Evolutionary conservation across 2,329 filamentous ascomycete species (phyloP).

Genomic region (Anisogramma anomala): DNA sequence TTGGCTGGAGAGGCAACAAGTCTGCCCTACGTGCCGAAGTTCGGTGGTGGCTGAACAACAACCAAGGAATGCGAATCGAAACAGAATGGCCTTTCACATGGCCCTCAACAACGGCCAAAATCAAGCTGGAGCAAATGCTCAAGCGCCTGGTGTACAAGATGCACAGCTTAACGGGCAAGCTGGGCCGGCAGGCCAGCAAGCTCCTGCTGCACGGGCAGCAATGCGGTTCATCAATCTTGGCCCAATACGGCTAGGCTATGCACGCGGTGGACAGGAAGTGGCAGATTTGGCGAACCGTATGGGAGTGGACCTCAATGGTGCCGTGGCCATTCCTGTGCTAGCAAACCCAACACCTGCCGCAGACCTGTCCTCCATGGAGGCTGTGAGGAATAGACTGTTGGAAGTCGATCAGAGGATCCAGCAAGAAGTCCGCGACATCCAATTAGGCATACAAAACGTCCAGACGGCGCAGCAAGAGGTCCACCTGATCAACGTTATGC

Average conservation of each 20-base stretch:
- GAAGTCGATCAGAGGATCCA: conserved; percentile 58
- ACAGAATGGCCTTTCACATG: conserved; percentile 24
- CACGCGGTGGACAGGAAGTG: conserved; percentile 56
- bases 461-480: conserved; percentile 56
- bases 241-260: conserved; percentile 64
- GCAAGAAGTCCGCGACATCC: conserved; percentile 51
- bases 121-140: conserved; percentile 21
- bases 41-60: conserved; percentile 57
- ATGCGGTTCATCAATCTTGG: conserved; percentile 41
- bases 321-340: conserved; percentile 12
- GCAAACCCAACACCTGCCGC: conserved; percentile 10
- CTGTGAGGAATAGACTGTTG: conserved; percentile 48
- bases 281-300: conserved; percentile 56
- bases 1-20: conserved; percentile 95
- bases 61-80: conserved; percentile 23
- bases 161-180: conserved; percentile 21
- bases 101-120: conserved; percentile 24
- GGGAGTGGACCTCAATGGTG: conserved; percentile 31
- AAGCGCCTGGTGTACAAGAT: conserved; percentile 18
- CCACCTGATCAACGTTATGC: conserved; percentile 53
- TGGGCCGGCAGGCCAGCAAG: conserved; percentile 22
- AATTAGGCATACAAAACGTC: conserved; percentile 53
- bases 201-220: conserved; percentile 21
- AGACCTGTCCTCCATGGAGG: conserved; percentile 19
- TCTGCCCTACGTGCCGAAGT: conserved; percentile 85